Evolutionary conservation across 805 yeast species (phyloP).

Genomic region (Ogataea siamensis): DNA sequence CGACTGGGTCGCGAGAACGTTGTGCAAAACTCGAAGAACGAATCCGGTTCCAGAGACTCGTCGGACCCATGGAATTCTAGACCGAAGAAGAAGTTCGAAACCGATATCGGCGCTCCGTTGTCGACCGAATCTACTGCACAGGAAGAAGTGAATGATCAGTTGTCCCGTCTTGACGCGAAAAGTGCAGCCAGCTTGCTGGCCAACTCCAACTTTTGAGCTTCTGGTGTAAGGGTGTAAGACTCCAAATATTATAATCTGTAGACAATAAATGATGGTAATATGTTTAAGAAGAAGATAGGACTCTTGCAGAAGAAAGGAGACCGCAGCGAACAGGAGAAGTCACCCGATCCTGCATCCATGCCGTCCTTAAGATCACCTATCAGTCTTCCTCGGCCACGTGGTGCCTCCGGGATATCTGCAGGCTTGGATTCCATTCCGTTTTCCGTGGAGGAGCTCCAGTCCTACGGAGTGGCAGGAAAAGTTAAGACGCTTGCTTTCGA

Average conservation of each 20-base stretch:
- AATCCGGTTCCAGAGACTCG: constrained; percentile 8
- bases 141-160: constrained; percentile 28
- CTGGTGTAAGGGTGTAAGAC: constrained; percentile 8
- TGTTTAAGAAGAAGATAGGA: constrained; percentile 23
- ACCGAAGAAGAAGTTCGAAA: constrained; percentile 27
- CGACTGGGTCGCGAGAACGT: constrained; percentile 74
- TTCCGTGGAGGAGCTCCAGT: constrained; percentile 33
- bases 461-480: constrained; percentile 63
- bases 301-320: constrained; percentile 16
- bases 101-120: constrained; percentile 10
- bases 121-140: constrained; percentile 10
- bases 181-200: constrained; percentile 83
- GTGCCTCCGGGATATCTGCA: constrained; percentile 25
- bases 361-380: constrained; percentile 14
- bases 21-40: constrained; percentile 31
- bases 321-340: background rate
- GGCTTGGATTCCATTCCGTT: constrained; percentile 32
- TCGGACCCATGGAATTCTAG: constrained; percentile 38
- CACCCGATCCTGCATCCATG: constrained; percentile 7
- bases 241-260: constrained; percentile 4
- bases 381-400: constrained; percentile 8
- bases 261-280: constrained; percentile 6
- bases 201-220: constrained; percentile 59
- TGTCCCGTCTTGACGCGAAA: constrained; percentile 64
- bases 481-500: constrained; percentile 74